Percentiles rank a stretch among this genome's conserved stretches.
These are phyloP conservation scores for Nakaseomyces glabratus DNA, from an alignment of 1,139 yeast species.

Conservation along the genomic window DNA sequence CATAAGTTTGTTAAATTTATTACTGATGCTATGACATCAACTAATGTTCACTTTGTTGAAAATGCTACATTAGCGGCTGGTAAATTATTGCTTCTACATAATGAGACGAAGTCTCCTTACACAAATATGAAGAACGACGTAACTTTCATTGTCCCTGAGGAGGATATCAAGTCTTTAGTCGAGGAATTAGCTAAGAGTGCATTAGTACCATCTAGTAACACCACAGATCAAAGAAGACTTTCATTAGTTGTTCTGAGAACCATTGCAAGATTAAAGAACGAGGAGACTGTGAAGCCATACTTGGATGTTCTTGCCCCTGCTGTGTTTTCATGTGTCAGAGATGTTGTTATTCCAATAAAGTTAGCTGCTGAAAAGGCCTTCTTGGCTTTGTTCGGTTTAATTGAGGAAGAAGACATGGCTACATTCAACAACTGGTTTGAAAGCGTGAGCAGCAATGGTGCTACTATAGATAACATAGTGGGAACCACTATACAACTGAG, in stretches of 20 bases:
- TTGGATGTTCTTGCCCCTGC: conserved; percentile 58
- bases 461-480: conserved; percentile 33
- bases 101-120: conserved; percentile 37
- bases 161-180: conserved; percentile 36
- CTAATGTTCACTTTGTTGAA: conserved; percentile 55
- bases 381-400: conserved; percentile 59
- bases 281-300: conserved; percentile 41
- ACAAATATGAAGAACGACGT: conserved; percentile 22
- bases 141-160: conserved; percentile 35
- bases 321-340: conserved; percentile 77
- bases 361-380: conserved; percentile 92
- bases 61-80: conserved; percentile 80
- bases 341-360: conserved; percentile 78
- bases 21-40: conserved; percentile 38
- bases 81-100: conserved; percentile 53
- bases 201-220: conserved; percentile 47
- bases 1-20: conserved; percentile 44
- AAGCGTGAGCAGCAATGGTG: conserved; percentile 20
- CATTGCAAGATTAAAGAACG: conserved; percentile 53
- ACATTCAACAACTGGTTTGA: conserved; percentile 55
- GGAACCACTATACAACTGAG: conserved; percentile 54
- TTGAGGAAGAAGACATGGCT: conserved; percentile 55
- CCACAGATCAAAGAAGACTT: conserved; percentile 74
- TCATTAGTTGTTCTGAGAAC: conserved; percentile 72
- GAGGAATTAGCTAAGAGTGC: conserved; percentile 44